phyloP scores from a whole-genome alignment of 768 basidiomycete species.

The Cyclocybe cylindracea region DNA sequence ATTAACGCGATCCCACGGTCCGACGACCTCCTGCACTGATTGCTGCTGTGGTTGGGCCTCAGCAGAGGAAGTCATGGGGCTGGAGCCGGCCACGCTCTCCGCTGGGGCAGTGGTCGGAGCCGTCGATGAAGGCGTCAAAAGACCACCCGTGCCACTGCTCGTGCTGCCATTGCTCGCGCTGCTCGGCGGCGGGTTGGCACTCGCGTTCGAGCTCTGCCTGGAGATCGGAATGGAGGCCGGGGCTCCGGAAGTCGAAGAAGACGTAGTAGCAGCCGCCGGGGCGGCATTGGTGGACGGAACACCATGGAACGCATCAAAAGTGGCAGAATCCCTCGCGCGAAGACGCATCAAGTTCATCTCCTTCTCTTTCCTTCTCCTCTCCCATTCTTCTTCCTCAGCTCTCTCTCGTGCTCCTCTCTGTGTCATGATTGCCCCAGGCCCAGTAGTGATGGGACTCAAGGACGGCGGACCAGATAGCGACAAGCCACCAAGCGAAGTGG shows the following conservation, averaged over 20 bases:
- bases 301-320: conserved; percentile 82
- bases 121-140: conserved; percentile 4
- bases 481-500: conserved; percentile 6
- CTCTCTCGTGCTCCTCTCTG: conserved; percentile 54
- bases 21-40: too few relatives aligned
- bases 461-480: conserved; percentile 1
- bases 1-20: conserved; percentile 46
- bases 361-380: conserved; percentile 55
- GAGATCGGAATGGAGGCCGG: conserved; percentile 32
- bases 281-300: conserved; percentile 30
- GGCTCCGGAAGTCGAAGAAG: not conserved
- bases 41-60: too few relatives aligned
- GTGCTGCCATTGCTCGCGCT: too few relatives aligned
- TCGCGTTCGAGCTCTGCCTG: conserved; percentile 34
- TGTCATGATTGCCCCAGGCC: too few relatives aligned
- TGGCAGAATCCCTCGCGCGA: conserved; percentile 42
- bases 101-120: conserved; percentile 2
- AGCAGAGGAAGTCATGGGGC: too few relatives aligned
- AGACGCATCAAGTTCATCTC: conserved; percentile 34
- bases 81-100: conserved; percentile 21
- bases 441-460: conserved; percentile 1
- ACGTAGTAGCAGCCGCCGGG: conserved; percentile 9
- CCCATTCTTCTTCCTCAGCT: conserved; percentile 52
- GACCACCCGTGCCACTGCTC: conserved; percentile 18
- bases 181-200: too few relatives aligned